Evolutionary conservation across 1,284 basidiomycete species (phyloP).

Genomic region (Flammula alnicola): DNA sequence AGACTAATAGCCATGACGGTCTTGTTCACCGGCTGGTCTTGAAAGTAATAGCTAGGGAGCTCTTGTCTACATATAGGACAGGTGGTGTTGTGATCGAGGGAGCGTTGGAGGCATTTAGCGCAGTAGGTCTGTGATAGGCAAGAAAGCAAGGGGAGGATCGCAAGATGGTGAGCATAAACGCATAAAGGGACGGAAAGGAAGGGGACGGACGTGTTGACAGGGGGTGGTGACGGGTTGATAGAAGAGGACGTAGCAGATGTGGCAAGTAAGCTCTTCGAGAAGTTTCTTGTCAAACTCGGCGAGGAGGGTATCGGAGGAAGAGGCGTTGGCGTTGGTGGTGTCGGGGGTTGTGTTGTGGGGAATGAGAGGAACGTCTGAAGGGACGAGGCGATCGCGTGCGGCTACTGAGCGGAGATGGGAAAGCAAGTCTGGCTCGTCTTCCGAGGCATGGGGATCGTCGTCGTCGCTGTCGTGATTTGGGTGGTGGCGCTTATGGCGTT

Average conservation of each 20-base stretch:
- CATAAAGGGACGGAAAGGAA: too few species aligned
- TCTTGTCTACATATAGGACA: conserved; percentile 88
- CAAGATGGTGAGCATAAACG: conserved; percentile 17
- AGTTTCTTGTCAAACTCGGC: conserved; percentile 72
- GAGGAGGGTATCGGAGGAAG: conserved; percentile 30
- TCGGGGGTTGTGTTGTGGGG: conserved; percentile 23
- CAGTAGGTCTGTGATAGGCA: conserved; percentile 80
- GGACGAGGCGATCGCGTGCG: conserved; percentile 32
- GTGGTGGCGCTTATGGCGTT: conserved; percentile 34
- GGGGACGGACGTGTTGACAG: conserved; percentile 83
- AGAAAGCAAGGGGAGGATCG: conserved; percentile 21
- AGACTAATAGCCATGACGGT: conserved; percentile 71
- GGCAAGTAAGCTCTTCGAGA: conserved; percentile 78
- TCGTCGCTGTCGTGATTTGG: conserved; percentile 14
- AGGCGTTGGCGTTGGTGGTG: not conserved
- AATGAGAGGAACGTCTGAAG: conserved; percentile 33
- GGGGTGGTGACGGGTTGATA: conserved; percentile 90
- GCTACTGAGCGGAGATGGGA: conserved; percentile 38
- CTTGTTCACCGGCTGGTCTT: conserved; percentile 76
- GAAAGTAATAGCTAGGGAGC: conserved; percentile 82
- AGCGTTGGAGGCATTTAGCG: conserved; percentile 84
- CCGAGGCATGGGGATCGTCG: too few species aligned
- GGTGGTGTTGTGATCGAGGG: conserved; percentile 80
- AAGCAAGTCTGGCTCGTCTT: conserved; percentile 40
- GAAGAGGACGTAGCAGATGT: conserved; percentile 87